Evolutionary conservation across 2,329 filamentous ascomycete genomes (phyloP).

Genomic region (Xylariomycetidae sp.): DNA sequence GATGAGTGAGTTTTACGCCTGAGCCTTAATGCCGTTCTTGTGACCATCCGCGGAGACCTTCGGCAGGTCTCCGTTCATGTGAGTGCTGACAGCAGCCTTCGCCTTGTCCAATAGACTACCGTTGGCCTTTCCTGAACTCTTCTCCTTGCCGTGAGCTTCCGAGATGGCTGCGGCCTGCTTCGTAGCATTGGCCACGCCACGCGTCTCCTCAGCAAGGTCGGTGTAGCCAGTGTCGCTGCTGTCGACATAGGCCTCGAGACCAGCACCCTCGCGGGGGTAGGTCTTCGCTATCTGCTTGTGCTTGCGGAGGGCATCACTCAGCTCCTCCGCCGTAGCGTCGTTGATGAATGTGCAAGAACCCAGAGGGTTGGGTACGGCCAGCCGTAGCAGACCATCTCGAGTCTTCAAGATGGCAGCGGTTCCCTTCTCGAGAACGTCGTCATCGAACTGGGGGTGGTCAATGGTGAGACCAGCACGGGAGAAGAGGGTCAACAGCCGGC

Average conservation of each 20-base stretch:
- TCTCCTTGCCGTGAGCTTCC: too few species aligned
- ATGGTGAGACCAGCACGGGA: conserved; percentile 65
- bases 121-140: conserved; percentile 4
- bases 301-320: conserved; percentile 51
- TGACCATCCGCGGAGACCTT: conserved; percentile 6
- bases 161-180: too few species aligned
- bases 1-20: conserved; percentile 18
- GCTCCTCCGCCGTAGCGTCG: conserved; percentile 56
- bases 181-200: conserved; percentile 22
- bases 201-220: conserved; percentile 35
- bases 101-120: conserved; percentile 5
- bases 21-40: conserved; percentile 16
- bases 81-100: conserved; percentile 8
- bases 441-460: conserved; percentile 63
- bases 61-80: conserved; percentile 2
- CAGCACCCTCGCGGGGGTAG: conserved; percentile 58
- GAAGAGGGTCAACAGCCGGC: conserved; percentile 59
- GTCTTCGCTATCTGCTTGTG: conserved; percentile 60
- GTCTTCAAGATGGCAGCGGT: conserved; percentile 67
- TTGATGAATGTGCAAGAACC: conserved; percentile 64
- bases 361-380: conserved; percentile 62
- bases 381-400: conserved; percentile 60
- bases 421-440: conserved; percentile 56
- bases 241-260: conserved; percentile 65
- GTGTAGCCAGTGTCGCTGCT: conserved; percentile 59